Base-by-base conservation (phyloP, 768 basidiomycete species). In the Lentinula sp. region DNA sequence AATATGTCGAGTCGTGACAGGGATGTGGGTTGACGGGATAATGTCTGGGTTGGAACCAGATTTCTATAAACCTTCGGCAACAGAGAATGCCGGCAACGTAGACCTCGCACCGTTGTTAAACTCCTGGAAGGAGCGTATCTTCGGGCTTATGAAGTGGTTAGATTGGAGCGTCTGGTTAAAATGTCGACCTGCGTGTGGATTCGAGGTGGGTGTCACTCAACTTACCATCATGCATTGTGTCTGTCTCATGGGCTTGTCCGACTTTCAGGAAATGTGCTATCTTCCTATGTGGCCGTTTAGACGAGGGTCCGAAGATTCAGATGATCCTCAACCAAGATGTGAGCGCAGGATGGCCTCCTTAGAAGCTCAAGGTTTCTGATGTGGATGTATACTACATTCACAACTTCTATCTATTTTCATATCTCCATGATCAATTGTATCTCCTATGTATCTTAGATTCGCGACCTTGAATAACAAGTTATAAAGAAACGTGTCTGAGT, bases 111-210 rank as follows among this genome's bases (percentile, higher is more conserved):
- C 4, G 28, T 50, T 68, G 13, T 10, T 57, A 23, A 45, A 33
- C 4, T 55, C 45, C n/a, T 67, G 68, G 68, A 65, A 49, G 33
- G n/a, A n/a, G 2, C 43, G 57, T 16, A 20, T 64, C 0, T 54
- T 56, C 0, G 28, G 37, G 9, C 63, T 69, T 23, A 65, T 67
- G 66, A 50, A 56, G 7, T 67, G 68, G 68, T 64, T 69, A 28
- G 68, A 69, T 18, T 69, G 66, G 66, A 66, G 64, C 39, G 64
- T 67, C 6, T 69, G 66, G 66, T 37, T 69, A 37, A 67, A 67
- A 50, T 69, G 68, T 50, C 57, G 66, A 7, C 68, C 68, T 8
- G 66, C 35, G 18, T 67, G 66, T 58, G 54, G 63, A 32, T 66
- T 67, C 37, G 66, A 67, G 59, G 66, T 69, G 23, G 6, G 65